phyloP scores from a whole-genome alignment of 345 rosid species.

The Aegle marmelos region DNA sequence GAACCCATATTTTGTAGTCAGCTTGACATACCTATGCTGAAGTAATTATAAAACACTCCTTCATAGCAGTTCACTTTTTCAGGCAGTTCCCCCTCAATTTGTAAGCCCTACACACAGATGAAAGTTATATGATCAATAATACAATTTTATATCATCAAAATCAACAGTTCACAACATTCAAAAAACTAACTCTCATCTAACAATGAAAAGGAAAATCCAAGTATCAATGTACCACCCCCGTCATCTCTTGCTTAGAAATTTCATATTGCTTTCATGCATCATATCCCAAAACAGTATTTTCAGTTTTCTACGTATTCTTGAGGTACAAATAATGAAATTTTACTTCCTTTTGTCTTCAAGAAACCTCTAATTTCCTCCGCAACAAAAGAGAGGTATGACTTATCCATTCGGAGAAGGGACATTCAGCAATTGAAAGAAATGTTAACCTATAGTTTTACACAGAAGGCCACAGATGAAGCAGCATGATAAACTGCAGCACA shows the following conservation, averaged over 20 bases:
- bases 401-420: background rate
- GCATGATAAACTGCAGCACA: background rate
- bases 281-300: background rate
- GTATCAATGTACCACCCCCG: background rate
- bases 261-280: background rate
- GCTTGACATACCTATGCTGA: conserved; percentile 68
- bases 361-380: background rate
- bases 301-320: background rate
- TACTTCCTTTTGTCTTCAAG: background rate
- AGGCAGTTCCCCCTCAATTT: conserved; percentile 58
- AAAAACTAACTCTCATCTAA: background rate
- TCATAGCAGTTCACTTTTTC: conserved; percentile 54
- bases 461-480: background rate
- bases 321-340: too few species aligned
- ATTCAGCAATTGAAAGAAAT: background rate
- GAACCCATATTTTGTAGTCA: background rate
- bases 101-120: conserved; percentile 49
- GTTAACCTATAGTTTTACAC: background rate
- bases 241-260: background rate
- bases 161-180: background rate
- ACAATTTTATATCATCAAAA: conserved; percentile 9
- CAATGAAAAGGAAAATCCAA: background rate
- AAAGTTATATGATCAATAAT: conserved; percentile 9
- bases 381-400: background rate
- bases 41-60: conserved; percentile 94